Conservation (phyloP, 371 early-diverging fungal species). For the Mucor plumbeus region DNA sequence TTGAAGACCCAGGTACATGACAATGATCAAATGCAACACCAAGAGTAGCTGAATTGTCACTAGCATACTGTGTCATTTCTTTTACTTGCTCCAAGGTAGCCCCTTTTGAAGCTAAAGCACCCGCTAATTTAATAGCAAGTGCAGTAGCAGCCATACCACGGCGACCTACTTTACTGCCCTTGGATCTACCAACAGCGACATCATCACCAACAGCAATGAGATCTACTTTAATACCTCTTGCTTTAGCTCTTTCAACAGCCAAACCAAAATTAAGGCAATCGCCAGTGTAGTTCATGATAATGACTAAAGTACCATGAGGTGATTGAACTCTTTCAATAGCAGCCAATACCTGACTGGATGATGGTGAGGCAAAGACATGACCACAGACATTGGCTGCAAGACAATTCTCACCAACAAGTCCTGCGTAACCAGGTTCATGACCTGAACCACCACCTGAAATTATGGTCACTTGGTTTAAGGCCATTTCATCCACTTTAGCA, state of each 20-base stretch:
- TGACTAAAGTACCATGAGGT: conserved; percentile 71
- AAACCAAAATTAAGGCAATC: conserved; percentile 81
- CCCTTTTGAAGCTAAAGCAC: conserved; percentile 67
- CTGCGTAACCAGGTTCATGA: conserved; percentile 85
- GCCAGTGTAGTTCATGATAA: conserved; percentile 89
- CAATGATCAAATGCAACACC: conserved; percentile 79
- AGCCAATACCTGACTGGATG: conserved; percentile 72
- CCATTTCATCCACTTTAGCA: conserved; percentile 56
- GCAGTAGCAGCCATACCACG: conserved; percentile 83
- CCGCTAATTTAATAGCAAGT: conserved; percentile 80
- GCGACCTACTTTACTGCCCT: conserved; percentile 72
- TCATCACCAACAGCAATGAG: conserved; percentile 85
- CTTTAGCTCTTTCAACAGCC: conserved; percentile 80
- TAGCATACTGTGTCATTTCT: conserved; percentile 55
- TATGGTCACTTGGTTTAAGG: conserved; percentile 70
- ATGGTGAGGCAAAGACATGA: conserved; percentile 84
- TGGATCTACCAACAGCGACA: conserved; percentile 70
- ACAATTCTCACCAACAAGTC: conserved; percentile 72
- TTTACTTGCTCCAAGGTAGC: conserved; percentile 64
- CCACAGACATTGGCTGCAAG: conserved; percentile 83
- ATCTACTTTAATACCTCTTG: conserved; percentile 67
- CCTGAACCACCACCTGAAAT: conserved; percentile 86
- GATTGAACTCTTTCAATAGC: conserved; percentile 70
- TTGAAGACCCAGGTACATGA: conserved; percentile 68
- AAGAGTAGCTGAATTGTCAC: conserved; percentile 70